phyloP scores from a whole-genome alignment of 2,329 filamentous ascomycete genomes.

The Dryadomyces sulphureus region DNA sequence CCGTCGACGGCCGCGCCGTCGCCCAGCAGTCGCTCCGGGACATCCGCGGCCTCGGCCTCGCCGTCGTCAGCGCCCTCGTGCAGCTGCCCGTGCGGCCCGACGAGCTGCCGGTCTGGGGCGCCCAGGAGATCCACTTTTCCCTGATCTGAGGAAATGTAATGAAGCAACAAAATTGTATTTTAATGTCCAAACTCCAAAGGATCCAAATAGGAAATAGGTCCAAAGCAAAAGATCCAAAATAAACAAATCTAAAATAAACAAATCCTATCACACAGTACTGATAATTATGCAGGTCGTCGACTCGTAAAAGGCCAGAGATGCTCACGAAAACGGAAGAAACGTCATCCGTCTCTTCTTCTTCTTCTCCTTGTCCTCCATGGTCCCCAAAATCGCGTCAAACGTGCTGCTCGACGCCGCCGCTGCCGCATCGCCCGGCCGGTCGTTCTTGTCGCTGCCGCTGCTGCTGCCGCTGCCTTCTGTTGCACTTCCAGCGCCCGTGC shows the following conservation, averaged over 20 bases:
- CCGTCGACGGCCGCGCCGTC: slow-evolving; percentile 15
- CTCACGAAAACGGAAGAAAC: slow-evolving; percentile 11
- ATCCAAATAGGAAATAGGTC: too few relatives aligned
- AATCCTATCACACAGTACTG: too few relatives aligned
- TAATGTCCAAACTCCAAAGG: background rate
- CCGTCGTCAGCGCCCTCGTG: slow-evolving; percentile 23
- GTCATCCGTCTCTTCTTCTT: slow-evolving; percentile 17
- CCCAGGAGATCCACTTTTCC: slow-evolving; percentile 11
- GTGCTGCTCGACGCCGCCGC: slow-evolving; percentile 9
- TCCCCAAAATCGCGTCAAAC: slow-evolving; percentile 23
- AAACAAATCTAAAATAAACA: background rate
- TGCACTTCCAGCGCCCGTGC: too few relatives aligned
- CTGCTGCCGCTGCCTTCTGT: background rate
- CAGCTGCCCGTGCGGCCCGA: slow-evolving; percentile 17
- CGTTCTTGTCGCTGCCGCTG: background rate
- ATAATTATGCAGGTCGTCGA: too few relatives aligned
- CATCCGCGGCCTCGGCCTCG: slow-evolving; percentile 20
- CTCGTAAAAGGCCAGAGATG: background rate
- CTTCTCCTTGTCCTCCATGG: slow-evolving; percentile 15
- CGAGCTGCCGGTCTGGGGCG: slow-evolving; percentile 24
- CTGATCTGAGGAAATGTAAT: slow-evolving; percentile 2
- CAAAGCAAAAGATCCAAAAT: too few relatives aligned
- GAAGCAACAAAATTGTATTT: too few relatives aligned
- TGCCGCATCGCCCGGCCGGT: too few relatives aligned
- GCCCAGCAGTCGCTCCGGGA: slow-evolving; percentile 11